Percentiles rank a stretch among this genome's conserved stretches.
These are phyloP conservation scores for Pelargonium fulgidum DNA, from an alignment of 441 rosid species.

Conservation along the genomic window DNA sequence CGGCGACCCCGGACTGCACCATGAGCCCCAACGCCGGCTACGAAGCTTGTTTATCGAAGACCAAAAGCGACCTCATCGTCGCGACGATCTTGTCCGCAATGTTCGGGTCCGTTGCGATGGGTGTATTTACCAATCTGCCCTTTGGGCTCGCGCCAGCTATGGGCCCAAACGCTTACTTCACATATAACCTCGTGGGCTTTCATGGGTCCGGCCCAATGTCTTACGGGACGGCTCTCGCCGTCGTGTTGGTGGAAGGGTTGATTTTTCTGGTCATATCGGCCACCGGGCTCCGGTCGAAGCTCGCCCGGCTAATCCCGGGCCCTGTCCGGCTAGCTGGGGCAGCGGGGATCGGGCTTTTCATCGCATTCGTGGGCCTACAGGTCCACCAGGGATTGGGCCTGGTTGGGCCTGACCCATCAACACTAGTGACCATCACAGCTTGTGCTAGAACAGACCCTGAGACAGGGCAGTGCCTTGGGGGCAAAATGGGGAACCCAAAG, in stretches of 20 bases:
- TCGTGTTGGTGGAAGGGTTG: slow-evolving; percentile 61
- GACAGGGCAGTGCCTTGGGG: slow-evolving; percentile 58
- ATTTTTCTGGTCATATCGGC: slow-evolving; percentile 46
- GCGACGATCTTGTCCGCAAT: slow-evolving; percentile 65
- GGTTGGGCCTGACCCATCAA: slow-evolving; percentile 72
- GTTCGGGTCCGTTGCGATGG: slow-evolving; percentile 78
- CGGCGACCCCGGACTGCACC: slow-evolving; percentile 38
- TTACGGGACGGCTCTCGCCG: slow-evolving; percentile 58
- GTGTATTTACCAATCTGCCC: slow-evolving; percentile 69
- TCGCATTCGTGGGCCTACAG: slow-evolving; percentile 74
- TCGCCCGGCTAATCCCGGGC: slow-evolving; percentile 57
- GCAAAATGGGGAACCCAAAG: slow-evolving; percentile 64
- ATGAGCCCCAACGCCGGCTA: slow-evolving; percentile 53
- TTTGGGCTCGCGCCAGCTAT: slow-evolving; percentile 75
- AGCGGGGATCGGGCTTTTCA: slow-evolving; percentile 70
- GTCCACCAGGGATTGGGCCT: slow-evolving; percentile 73
- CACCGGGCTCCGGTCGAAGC: slow-evolving; percentile 57
- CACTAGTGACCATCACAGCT: slow-evolving; percentile 55
- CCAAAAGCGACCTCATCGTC: slow-evolving; percentile 64
- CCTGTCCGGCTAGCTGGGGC: slow-evolving; percentile 59
- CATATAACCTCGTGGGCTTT: slow-evolving; percentile 77
- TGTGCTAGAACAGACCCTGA: slow-evolving; percentile 39
- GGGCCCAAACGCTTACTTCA: slow-evolving; percentile 74
- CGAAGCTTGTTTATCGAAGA: slow-evolving; percentile 47
- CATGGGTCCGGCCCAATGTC: slow-evolving; percentile 75